Base-by-base conservation (phyloP, 768 basidiomycete genomes). In the Collybia sp. region DNA sequence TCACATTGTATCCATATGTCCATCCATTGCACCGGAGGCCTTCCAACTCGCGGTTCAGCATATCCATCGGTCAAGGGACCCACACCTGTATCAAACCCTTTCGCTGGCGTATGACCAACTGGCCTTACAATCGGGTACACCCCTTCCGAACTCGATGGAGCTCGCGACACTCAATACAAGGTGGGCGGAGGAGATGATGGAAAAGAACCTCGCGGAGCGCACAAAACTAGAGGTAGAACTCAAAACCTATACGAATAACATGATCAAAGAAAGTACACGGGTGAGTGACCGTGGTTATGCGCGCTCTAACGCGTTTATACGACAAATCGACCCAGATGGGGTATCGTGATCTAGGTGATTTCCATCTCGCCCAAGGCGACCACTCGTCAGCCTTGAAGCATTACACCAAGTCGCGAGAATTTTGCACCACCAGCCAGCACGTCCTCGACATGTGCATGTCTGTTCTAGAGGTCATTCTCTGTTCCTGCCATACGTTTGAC, bases 261-360 rank as follows among this genome's bases (percentile, higher is more conserved):
- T 97, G 84, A 96, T 98, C 73, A 98, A 96, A 67, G 95, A 98
- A 76, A 93, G 90, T 74, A 94, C 96, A 55, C 73, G 95, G 57
- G 93, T 95, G 61, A 59, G 76, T 70, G 16, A 37, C 40, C n/a
- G 13, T 30, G 20, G 30, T 44, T 32, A 37, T 25, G 36, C 31
- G 25, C 39, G 39, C 6, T 15, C 16, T 11, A 12, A 11, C 20
- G 12, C 30, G 15, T 12, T 6, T 35, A 19, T 25, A 25, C 25
- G 25, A 49, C 44, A 11, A 16, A 35, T 39, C 17, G 33, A 19
- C 16, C n/a, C 60, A 93, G 91, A 91, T 95, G 90, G 88, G 81
- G 0, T 83, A 94, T 64, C 77, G 93, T 46, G 94, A 97, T 56
- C 73, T 96, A 32, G 93, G 87, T 8, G 77, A 86, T 50, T 85